Conservation (phyloP, 1,284 basidiomycete genomes). For the Ustilago shanxiensis region DNA sequence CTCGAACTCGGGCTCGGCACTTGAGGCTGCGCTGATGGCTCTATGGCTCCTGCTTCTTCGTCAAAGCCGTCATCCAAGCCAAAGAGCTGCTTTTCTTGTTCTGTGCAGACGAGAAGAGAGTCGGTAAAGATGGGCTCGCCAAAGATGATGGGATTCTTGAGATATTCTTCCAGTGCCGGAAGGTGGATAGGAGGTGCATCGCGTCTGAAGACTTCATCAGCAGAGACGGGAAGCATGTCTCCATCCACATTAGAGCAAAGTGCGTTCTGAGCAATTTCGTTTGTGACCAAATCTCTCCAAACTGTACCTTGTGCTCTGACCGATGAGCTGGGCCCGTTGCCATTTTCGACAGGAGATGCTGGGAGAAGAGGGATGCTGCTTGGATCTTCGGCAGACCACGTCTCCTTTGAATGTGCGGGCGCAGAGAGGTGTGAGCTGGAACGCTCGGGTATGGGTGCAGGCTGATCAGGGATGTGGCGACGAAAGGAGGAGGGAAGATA, state of each 20-base stretch:
- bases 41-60: background rate
- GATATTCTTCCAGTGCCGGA: slow-evolving; percentile 65
- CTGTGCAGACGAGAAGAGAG: slow-evolving; percentile 34
- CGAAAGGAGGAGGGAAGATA: slow-evolving; percentile 43
- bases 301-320: slow-evolving; percentile 9
- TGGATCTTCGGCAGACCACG: slow-evolving; percentile 32
- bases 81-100: slow-evolving; percentile 52
- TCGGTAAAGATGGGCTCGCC: slow-evolving; percentile 49
- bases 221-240: slow-evolving; percentile 46
- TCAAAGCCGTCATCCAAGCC: slow-evolving; percentile 24
- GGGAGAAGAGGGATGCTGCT: slow-evolving; percentile 38
- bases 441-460: slow-evolving; percentile 35
- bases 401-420: background rate
- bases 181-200: slow-evolving; percentile 67
- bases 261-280: slow-evolving; percentile 20
- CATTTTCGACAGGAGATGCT: background rate
- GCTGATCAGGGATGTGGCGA: slow-evolving; percentile 9
- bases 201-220: slow-evolving; percentile 61
- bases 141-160: slow-evolving; percentile 53
- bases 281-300: slow-evolving; percentile 17
- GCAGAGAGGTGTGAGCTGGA: slow-evolving; percentile 32
- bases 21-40: background rate
- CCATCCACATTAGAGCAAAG: slow-evolving; percentile 23
- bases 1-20: background rate
- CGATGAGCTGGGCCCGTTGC: background rate